Percentiles rank a stretch among this genome's conserved stretches.
These are phyloP conservation scores for Earliella scabrosa DNA, from an alignment of 1,284 basidiomycete genomes.

Conservation along the genomic window DNA sequence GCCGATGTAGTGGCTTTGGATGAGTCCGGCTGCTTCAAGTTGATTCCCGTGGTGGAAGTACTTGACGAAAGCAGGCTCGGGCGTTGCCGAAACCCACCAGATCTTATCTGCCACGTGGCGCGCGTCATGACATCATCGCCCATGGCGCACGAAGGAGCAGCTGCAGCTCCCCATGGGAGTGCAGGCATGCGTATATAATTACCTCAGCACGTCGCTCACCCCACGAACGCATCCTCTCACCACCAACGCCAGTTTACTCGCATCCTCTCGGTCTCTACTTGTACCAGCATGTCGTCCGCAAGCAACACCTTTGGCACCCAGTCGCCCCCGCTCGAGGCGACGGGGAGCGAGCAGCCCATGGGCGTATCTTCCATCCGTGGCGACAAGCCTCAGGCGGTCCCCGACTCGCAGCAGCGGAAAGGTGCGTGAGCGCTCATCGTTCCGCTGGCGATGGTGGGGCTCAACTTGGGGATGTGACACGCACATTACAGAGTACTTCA, in stretches of 20 bases:
- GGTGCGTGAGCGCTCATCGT: too few relatives aligned
- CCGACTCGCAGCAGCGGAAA: constrained; percentile 42
- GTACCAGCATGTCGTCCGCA: constrained; percentile 27
- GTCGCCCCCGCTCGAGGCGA: constrained; percentile 57
- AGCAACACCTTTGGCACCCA: constrained; percentile 42
- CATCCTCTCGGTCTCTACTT: background rate
- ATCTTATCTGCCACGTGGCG: too few relatives aligned
- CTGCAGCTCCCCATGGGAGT: background rate
- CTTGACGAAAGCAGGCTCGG: background rate
- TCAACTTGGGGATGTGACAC: too few relatives aligned
- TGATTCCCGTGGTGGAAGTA: too few relatives aligned
- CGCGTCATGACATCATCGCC: constrained; percentile 12
- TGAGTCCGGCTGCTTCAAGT: background rate
- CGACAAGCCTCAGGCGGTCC: constrained; percentile 36
- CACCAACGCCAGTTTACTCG: too few relatives aligned
- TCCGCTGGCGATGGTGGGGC: too few relatives aligned
- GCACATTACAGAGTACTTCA: constrained; percentile 3
- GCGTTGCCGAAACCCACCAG: too few relatives aligned
- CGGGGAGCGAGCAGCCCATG: constrained; percentile 48
- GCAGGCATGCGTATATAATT: constrained; percentile 1
- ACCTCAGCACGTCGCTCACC: background rate
- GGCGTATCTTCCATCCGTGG: constrained; percentile 52
- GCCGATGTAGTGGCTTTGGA: background rate
- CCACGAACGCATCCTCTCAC: background rate
- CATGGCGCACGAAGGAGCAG: background rate